Evolutionary conservation across 1,284 basidiomycete genomes (phyloP).

Genomic region (Ceratobasidium sp.): DNA sequence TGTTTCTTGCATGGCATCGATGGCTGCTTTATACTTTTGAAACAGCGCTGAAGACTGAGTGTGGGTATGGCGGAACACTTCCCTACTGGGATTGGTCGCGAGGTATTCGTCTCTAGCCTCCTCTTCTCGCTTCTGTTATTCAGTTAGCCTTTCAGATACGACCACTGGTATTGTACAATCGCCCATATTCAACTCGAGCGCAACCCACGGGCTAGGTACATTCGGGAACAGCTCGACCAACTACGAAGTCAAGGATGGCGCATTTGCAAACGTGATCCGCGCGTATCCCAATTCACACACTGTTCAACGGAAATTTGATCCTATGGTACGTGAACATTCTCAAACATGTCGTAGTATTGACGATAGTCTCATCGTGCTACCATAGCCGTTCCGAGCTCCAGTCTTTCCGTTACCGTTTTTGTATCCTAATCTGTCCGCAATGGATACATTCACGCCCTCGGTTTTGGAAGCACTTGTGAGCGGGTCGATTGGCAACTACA

Average conservation of each 20-base stretch:
- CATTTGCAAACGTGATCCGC: slow-evolving; percentile 30
- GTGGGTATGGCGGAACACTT: slow-evolving; percentile 28
- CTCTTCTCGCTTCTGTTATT: neutral
- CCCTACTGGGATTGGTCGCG: slow-evolving; percentile 47
- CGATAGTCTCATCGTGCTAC: neutral
- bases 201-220: slow-evolving; percentile 36
- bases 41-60: slow-evolving; percentile 11
- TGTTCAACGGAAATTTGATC: slow-evolving; percentile 31
- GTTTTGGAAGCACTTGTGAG: slow-evolving; percentile 20
- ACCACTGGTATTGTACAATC: slow-evolving; percentile 23
- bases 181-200: slow-evolving; percentile 28
- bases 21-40: slow-evolving; percentile 32
- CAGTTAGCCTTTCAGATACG: neutral
- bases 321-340: neutral
- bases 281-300: slow-evolving; percentile 44
- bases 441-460: slow-evolving; percentile 17
- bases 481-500: slow-evolving; percentile 43
- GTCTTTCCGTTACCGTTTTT: slow-evolving; percentile 43
- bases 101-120: slow-evolving; percentile 6
- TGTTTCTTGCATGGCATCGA: slow-evolving; percentile 48
- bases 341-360: neutral
- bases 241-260: slow-evolving; percentile 33
- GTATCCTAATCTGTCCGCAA: slow-evolving; percentile 19
- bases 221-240: slow-evolving; percentile 1
- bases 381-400: slow-evolving; percentile 42